Evolutionary conservation across 148 eudicot species (phyloP), one percentile per base, ranked within the genome.

Genomic region (Dianthus caryophyllus): DNA sequence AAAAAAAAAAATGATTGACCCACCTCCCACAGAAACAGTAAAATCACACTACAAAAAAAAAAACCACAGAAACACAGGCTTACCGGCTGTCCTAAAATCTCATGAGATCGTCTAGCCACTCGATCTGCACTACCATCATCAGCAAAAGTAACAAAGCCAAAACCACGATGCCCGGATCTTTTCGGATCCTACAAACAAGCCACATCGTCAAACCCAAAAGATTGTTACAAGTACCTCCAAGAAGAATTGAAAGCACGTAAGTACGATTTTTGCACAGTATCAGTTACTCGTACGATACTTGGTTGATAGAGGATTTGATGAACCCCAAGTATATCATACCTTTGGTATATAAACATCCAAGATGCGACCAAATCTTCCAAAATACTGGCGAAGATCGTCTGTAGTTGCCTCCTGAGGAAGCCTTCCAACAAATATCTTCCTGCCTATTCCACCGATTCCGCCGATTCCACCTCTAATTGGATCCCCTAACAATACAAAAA

Each of bases 61-160:
- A 56, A 51, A 11, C 24, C 20, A 68, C 16, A 46, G 9, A 59
- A 26, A 46, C 17, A 9, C 44, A 26, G 53, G 51, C 75, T 61
- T 71, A 89, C 99, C 91, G 84, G 83, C 41, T 95, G 99, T 71
- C 99, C 99, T 66, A 91, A 88, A 48, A 95, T 95, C 77, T 90
- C 97, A 77, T 95, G 99, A 24, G 88, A 72, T 68, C 99, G 84
- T 65, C 97, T 81, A 51, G 99, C 85, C 49, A 95, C 97, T 12
- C 99, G 86, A 43, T 90, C 99, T 36, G 96, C 99, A 85, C 84
- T 96, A 67, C 96, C 96, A 66, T 87, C 96, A 50, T 95, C 99
- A 71, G 93, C 81, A 81, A 90, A 95, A 70, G 99, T 95, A 65
- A 95, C 99, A 78, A 95, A 90, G 64, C 99, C 99, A 78, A 95